Evolutionary conservation across 2,329 filamentous ascomycete species (phyloP).

Genomic region (Amylocarpus encephaloides): DNA sequence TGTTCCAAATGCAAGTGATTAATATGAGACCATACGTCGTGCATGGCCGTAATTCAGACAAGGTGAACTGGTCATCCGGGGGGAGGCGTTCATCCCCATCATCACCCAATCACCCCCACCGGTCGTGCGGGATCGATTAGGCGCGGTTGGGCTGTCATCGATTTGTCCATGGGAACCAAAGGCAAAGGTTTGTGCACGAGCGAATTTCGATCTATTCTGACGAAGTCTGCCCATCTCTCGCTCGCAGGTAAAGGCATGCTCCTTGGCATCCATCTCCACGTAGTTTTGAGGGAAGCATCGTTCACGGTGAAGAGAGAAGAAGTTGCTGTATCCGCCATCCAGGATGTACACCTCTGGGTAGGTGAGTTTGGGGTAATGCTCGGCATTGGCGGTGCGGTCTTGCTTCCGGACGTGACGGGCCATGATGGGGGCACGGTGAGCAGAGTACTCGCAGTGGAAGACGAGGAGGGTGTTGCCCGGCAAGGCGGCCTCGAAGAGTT

Average conservation of each 20-base stretch:
- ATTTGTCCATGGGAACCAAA: slow-evolving; percentile 68
- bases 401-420: slow-evolving; percentile 86
- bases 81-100: slow-evolving; percentile 31
- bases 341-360: slow-evolving; percentile 97
- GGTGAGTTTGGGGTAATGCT: slow-evolving; percentile 80
- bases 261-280: slow-evolving; percentile 90
- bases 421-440: slow-evolving; percentile 92
- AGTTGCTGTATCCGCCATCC: slow-evolving; percentile 91
- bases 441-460: slow-evolving; percentile 98
- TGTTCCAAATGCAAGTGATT: slow-evolving; percentile 28
- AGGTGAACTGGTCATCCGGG: slow-evolving; percentile 34
- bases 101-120: slow-evolving; percentile 34
- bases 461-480: slow-evolving; percentile 72
- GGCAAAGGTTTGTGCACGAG: slow-evolving; percentile 87
- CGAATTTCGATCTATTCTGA: slow-evolving; percentile 73
- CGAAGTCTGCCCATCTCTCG: slow-evolving; percentile 90
- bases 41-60: slow-evolving; percentile 43
- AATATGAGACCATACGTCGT: slow-evolving; percentile 61
- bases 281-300: slow-evolving; percentile 94
- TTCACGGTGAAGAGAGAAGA: slow-evolving; percentile 71
- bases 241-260: slow-evolving; percentile 89
- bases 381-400: slow-evolving; percentile 79
- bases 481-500: slow-evolving; percentile 65
- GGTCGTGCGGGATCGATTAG: slow-evolving; percentile 23
- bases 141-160: slow-evolving; percentile 53